Conservation (phyloP, 2,329 filamentous ascomycete genomes). For the Claviceps digitariae region DNA sequence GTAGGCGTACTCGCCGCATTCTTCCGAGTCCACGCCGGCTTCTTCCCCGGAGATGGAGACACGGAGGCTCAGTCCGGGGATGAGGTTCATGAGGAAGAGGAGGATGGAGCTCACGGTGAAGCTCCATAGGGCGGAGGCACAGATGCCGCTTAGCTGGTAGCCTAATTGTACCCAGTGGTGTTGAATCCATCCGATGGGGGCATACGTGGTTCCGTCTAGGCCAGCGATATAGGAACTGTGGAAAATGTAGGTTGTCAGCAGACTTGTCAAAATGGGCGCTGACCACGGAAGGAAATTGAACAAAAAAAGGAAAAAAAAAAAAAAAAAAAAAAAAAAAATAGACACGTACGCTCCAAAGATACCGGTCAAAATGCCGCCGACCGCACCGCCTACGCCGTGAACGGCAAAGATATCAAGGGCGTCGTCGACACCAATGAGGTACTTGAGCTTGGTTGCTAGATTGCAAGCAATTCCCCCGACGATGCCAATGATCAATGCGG, state of each 20-base stretch:
- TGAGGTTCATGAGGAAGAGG: constrained; percentile 55
- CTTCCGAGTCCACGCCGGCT: constrained; percentile 56
- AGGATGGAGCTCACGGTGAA: constrained; percentile 57
- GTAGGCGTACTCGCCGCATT: constrained; percentile 74
- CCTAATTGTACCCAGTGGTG: constrained; percentile 58
- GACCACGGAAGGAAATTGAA: too few relatives aligned
- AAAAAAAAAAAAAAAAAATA: not conserved
- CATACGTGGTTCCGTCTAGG: constrained; percentile 52
- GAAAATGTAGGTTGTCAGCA: not conserved
- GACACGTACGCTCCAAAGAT: constrained; percentile 54
- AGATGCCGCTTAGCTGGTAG: constrained; percentile 56
- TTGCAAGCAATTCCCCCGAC: constrained; percentile 58
- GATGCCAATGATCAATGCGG: constrained; percentile 43
- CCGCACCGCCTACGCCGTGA: constrained; percentile 72
- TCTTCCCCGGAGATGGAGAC: constrained; percentile 55
- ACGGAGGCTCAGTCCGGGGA: constrained; percentile 57
- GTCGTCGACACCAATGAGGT: constrained; percentile 63
- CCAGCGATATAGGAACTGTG: constrained; percentile 53
- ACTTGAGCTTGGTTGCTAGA: constrained; percentile 76
- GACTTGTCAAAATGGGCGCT: not conserved
- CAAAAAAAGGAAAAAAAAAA: not conserved
- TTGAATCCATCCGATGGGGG: constrained; percentile 56
- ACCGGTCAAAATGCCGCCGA: constrained; percentile 66
- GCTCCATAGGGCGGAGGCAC: constrained; percentile 50
- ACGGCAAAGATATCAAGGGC: constrained; percentile 85